phyloP scores from a whole-genome alignment of 2,329 filamentous ascomycete species.

The Leptoxyphium fumago region DNA sequence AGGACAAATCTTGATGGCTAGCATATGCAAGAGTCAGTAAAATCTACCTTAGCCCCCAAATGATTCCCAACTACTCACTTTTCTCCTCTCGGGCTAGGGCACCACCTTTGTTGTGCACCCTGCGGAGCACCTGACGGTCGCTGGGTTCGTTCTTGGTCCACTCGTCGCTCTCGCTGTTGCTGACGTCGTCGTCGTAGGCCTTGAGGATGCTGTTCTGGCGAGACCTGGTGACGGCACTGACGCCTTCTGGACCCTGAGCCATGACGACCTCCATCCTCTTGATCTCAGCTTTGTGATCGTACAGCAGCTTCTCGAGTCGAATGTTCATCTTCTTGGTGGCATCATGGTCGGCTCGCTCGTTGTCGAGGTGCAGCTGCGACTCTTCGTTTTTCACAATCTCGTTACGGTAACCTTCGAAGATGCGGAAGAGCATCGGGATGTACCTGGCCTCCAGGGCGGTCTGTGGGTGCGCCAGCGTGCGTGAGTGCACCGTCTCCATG shows the following conservation, averaged over 20 bases:
- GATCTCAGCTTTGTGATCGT: conserved; percentile 26
- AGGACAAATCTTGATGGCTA: not conserved
- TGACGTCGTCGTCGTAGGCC: not conserved
- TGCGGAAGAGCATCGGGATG: conserved; percentile 25
- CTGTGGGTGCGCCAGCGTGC: conserved; percentile 16
- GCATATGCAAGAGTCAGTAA: no score
- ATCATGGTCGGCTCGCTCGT: conserved; percentile 6
- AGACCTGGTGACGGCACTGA: conserved; percentile 27
- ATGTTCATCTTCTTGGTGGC: no score
- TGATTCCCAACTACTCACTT: no score
- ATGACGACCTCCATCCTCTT: conserved; percentile 31
- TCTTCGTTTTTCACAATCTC: conserved; percentile 21
- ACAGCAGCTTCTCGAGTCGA: no score
- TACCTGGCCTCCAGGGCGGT: conserved; percentile 15
- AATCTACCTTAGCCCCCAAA: no score
- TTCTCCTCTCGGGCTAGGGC: no score
- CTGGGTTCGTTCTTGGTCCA: not conserved
- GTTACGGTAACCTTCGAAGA: conserved; percentile 28
- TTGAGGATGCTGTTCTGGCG: conserved; percentile 26
- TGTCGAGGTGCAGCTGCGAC: conserved; percentile 15
- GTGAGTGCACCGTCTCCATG: conserved; percentile 18
- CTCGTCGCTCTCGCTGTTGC: not conserved
- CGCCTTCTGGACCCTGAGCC: conserved; percentile 24
- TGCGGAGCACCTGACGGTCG: not conserved
- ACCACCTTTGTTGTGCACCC: no score